These are phyloP conservation scores for Rhazya stricta DNA, from an alignment of 257 asterid genomes.

Conservation along the genomic window DNA sequence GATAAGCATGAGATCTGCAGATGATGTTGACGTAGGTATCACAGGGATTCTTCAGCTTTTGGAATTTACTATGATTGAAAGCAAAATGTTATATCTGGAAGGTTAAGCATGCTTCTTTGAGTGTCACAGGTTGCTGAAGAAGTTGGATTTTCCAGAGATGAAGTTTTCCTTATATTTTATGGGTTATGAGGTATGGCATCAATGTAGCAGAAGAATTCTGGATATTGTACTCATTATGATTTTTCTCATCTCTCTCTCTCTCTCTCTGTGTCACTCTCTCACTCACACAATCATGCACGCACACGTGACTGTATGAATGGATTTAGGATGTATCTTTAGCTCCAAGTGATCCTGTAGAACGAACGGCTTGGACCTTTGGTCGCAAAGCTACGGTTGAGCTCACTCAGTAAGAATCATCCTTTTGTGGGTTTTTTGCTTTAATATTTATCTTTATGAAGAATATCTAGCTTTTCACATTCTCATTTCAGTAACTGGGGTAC, in stretches of 20 bases:
- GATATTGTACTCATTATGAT: neutral
- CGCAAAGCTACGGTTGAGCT: constrained; percentile 75
- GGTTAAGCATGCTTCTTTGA: neutral
- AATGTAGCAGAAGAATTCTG: constrained; percentile 3
- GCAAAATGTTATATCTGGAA: neutral
- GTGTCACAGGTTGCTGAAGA: constrained; percentile 69
- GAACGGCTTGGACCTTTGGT: constrained; percentile 79
- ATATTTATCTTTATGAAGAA: neutral
- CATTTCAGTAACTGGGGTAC: constrained; percentile 84
- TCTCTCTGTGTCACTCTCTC: neutral
- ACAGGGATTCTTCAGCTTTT: neutral
- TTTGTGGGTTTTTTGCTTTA: neutral
- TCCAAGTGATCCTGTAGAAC: constrained; percentile 65
- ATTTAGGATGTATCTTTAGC: constrained; percentile 67
- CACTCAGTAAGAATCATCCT: constrained; percentile 57
- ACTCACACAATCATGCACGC: too few species aligned
- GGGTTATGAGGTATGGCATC: constrained; percentile 72
- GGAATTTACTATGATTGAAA: neutral
- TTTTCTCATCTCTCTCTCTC: neutral
- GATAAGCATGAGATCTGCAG: neutral
- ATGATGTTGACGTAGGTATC: neutral
- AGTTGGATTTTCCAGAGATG: constrained; percentile 79
- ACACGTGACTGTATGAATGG: neutral
- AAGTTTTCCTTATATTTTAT: constrained; percentile 74
- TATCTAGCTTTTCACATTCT: constrained; percentile 15